Evolutionary conservation across 768 basidiomycete species (phyloP), one percentile per base, ranked within the genome.

Genomic region (Lentinula sp.): DNA sequence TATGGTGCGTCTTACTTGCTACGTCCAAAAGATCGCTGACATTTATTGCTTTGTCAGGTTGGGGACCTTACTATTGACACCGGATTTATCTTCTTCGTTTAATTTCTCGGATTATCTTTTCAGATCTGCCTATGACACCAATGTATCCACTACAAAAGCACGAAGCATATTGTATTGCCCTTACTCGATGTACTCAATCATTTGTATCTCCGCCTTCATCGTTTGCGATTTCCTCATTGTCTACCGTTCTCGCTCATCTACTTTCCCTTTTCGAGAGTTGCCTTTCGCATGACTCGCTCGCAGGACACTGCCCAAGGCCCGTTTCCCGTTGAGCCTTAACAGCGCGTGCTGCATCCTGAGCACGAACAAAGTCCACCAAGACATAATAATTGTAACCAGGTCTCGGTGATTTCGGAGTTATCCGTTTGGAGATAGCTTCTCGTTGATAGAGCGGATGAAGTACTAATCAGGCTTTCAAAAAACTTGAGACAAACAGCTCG

Each of bases 1-100:
- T 66, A 68, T 42, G 93, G 93, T 90, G 68, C 62, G 84, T 72
- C 3, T 45, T 33, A 3, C 12, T 16, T 28, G 37, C 32, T 36
- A 8, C 20, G n/a, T 4, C 51, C 35, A 20, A 51, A 33, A 23
- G 33, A 13, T 50, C 16, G 7, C 18, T 48, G 23, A 48, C 12
- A 1, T 49, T 28, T 41, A 3, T 50, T 3, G 49, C 28, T 48
- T 33, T 6, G 18, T 33, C 61, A 75, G 75, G 75, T 16, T 76
- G 75, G 75, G 62, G 70, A 37, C 70, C 74, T 8, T 65, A 71
- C 53, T 64, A 59, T 36, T 59, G 28, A 50, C 13, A 20, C 6
- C 18, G 15, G 48, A 28, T 28, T 3, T 3, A 12, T 51, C 20
- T 35, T 28, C 35, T 39, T 33, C 20, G 4, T 13, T 33, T 13